A percentile compares a stretch with the other conserved stretches of the same genome.
These are phyloP conservation scores for Pholiota conissans DNA, from an alignment of 768 basidiomycete genomes.

Conservation along the genomic window DNA sequence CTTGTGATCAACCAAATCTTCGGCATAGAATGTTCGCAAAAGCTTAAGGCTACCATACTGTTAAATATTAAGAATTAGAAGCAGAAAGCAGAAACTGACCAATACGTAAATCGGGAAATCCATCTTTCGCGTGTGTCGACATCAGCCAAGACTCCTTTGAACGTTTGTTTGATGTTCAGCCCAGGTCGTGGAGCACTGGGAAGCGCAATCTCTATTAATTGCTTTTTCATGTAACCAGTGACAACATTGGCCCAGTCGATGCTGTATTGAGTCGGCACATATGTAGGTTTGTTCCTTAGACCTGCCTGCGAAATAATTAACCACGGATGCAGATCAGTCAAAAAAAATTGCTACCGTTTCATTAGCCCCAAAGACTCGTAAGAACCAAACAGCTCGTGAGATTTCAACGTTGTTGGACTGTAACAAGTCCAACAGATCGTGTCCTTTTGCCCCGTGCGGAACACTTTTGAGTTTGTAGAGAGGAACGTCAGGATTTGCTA, in stretches of 20 bases:
- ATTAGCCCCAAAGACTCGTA: conserved; percentile 84
- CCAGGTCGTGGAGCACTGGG: conserved; percentile 78
- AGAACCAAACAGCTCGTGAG: conserved; percentile 83
- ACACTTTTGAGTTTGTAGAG: conserved; percentile 82
- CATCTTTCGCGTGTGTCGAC: conserved; percentile 68
- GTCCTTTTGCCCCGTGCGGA: conserved; percentile 84
- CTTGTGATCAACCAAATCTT: conserved; percentile 77
- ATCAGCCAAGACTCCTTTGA: conserved; percentile 80
- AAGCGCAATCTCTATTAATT: conserved; percentile 73
- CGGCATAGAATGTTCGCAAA: conserved; percentile 73
- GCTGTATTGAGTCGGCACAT: conserved; percentile 82
- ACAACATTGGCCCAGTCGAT: conserved; percentile 84
- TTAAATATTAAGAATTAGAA: conserved; percentile 1
- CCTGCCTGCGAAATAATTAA: conserved; percentile 49
- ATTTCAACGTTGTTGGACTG: conserved; percentile 78
- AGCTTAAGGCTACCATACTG: conserved; percentile 55
- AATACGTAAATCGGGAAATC: conserved; percentile 78
- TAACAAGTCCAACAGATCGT: conserved; percentile 78
- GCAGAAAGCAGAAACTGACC: conserved; percentile 38
- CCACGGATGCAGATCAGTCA: not conserved
- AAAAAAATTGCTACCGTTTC: conserved; percentile 60
- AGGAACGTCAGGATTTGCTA: conserved; percentile 80
- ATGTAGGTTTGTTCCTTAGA: conserved; percentile 74
- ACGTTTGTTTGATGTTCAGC: conserved; percentile 80
- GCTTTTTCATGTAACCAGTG: conserved; percentile 81